Conservation (phyloP, 768 basidiomycete genomes). For the Paxillus rubicundulus region DNA sequence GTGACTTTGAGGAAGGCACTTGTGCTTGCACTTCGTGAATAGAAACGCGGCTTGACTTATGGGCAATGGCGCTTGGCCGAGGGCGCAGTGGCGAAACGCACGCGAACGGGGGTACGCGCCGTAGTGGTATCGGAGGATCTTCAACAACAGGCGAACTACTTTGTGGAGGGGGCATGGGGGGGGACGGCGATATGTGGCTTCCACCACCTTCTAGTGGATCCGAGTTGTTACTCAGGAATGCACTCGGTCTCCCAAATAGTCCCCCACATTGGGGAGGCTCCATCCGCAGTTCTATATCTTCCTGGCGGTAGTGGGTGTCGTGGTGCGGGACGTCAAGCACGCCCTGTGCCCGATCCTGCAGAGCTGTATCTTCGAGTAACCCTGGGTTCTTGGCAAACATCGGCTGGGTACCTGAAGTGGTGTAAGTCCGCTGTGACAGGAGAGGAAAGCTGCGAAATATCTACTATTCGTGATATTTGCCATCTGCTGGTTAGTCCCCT, state of each 20-base stretch:
- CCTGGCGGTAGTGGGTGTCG: background rate
- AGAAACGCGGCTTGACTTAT: slow-evolving; percentile 21
- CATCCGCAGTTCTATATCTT: background rate
- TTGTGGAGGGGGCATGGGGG: slow-evolving; percentile 20
- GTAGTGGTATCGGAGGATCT: background rate
- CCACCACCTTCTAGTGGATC: slow-evolving; percentile 15
- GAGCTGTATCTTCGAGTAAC: slow-evolving; percentile 19
- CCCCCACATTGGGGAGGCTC: background rate
- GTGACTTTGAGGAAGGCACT: slow-evolving; percentile 59
- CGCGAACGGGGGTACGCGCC: background rate
- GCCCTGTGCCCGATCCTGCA: background rate
- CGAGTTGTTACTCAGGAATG: slow-evolving; percentile 25
- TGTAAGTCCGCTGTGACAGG: background rate
- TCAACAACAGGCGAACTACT: slow-evolving; percentile 26
- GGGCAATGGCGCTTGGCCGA: background rate
- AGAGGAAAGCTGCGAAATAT: background rate
- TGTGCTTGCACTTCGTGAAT: slow-evolving; percentile 29
- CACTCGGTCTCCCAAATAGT: slow-evolving; percentile 36
- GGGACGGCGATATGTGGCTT: slow-evolving; percentile 12
- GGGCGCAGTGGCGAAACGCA: background rate
- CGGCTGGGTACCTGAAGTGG: slow-evolving; percentile 6
- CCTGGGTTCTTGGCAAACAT: slow-evolving; percentile 20
- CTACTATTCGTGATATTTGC: slow-evolving; percentile 40
- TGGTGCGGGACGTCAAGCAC: background rate
- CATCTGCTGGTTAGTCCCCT: slow-evolving; percentile 28